phyloP scores from a whole-genome alignment of 75 land plant genomes.

The Ceratopteris richardii region DNA sequence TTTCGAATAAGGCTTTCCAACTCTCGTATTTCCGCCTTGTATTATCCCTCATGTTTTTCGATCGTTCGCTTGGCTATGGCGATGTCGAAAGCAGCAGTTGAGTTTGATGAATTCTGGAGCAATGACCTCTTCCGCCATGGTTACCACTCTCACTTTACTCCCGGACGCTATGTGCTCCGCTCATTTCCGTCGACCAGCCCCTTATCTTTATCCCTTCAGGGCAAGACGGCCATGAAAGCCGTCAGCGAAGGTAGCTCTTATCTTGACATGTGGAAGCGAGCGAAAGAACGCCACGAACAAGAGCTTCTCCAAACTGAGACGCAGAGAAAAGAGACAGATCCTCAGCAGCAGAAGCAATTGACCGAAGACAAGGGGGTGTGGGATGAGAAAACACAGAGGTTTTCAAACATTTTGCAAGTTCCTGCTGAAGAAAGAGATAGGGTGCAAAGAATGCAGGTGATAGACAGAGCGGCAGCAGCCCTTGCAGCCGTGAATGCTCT shows the following conservation, averaged over 20 bases:
- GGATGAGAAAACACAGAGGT: conserved; percentile 39
- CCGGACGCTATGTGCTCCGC: too few relatives aligned
- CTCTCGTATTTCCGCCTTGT: too few relatives aligned
- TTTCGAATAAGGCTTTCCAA: too few relatives aligned
- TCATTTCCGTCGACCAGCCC: too few relatives aligned
- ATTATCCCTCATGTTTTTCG: too few relatives aligned
- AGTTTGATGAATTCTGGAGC: too few relatives aligned
- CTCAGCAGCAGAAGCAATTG: conserved; percentile 5
- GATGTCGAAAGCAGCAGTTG: too few relatives aligned
- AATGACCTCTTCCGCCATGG: too few relatives aligned
- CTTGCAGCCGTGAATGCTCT: conserved; percentile 75
- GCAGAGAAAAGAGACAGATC: conserved; percentile 3
- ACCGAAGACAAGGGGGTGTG: conserved; percentile 10
- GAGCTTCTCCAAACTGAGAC: conserved; percentile 33
- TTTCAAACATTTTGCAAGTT: conserved; percentile 58
- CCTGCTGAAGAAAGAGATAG: conserved; percentile 76
- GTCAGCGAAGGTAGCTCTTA: conserved; percentile 29
- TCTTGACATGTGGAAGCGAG: conserved; percentile 61
- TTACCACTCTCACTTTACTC: too few relatives aligned
- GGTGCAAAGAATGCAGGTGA: conserved; percentile 70
- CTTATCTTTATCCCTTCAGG: too few relatives aligned
- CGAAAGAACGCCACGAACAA: conserved; percentile 30
- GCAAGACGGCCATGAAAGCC: too few relatives aligned
- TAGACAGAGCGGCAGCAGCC: conserved; percentile 93
- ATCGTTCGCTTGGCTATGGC: too few relatives aligned